phyloP scores from a whole-genome alignment of 768 basidiomycete genomes.

The Boletus edulis region DNA sequence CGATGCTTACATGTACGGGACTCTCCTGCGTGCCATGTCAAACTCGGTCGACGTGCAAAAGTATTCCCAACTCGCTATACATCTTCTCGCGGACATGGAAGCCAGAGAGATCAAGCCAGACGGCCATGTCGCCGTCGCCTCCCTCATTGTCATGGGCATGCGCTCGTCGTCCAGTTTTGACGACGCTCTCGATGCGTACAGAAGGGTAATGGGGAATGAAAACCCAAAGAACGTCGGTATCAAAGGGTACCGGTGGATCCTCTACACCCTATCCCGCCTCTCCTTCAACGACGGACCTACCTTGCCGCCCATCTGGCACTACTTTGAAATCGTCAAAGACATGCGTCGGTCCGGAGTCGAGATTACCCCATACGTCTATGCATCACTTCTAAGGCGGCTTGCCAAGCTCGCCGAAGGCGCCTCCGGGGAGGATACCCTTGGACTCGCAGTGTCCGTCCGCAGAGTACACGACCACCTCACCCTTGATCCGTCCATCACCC shows the following conservation, averaged over 20 bases:
- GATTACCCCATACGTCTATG: constrained; percentile 61
- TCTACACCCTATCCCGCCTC: constrained; percentile 61
- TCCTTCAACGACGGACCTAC: constrained; percentile 43
- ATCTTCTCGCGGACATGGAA: constrained; percentile 68
- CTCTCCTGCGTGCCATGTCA: constrained; percentile 47
- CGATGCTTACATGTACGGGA: constrained; percentile 53
- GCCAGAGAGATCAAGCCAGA: constrained; percentile 43
- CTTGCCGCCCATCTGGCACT: constrained; percentile 48
- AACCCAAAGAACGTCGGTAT: constrained; percentile 43
- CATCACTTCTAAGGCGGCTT: constrained; percentile 60
- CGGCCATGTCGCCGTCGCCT: constrained; percentile 44
- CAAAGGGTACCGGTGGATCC: constrained; percentile 60
- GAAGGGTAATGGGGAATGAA: constrained; percentile 30
- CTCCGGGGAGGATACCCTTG: constrained; percentile 22
- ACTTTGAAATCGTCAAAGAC: constrained; percentile 76
- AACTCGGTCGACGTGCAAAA: constrained; percentile 45
- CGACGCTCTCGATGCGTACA: constrained; percentile 66
- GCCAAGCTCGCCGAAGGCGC: constrained; percentile 39
- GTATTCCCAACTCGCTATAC: constrained; percentile 45
- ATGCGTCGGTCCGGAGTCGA: constrained; percentile 67
- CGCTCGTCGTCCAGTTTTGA: constrained; percentile 49
- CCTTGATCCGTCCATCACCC: constrained; percentile 74
- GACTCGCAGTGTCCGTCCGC: constrained; percentile 50
- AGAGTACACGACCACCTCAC: constrained; percentile 73
- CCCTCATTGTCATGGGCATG: constrained; percentile 67